Conservation (phyloP, 164 flowering plant species). For the Protea cynaroides region DNA sequence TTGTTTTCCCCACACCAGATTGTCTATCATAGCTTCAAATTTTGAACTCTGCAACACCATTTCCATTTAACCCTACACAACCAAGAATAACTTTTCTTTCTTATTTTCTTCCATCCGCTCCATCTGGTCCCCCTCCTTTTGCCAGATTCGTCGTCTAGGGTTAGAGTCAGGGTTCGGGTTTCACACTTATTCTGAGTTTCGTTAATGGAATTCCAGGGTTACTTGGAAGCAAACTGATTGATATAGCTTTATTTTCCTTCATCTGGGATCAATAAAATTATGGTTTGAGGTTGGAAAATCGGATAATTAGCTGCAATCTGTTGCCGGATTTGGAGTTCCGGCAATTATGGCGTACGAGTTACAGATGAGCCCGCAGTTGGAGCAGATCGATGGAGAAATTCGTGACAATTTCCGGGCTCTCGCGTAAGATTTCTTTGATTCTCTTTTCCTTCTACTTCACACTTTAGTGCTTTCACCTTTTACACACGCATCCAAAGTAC, state of each 20-base stretch:
- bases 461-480: neutral
- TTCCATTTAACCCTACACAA: no score
- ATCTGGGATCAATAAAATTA: neutral
- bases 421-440: slow-evolving; percentile 16
- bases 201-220: neutral
- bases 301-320: neutral
- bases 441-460: neutral
- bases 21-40: no score
- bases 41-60: no score
- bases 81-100: no score
- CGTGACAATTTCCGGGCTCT: slow-evolving; percentile 60
- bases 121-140: neutral
- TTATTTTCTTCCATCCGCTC: no score
- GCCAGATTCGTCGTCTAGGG: neutral
- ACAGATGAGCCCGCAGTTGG: slow-evolving; percentile 46
- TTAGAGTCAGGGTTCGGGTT: neutral
- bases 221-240: neutral
- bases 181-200: neutral
- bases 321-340: neutral
- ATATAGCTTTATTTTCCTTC: neutral
- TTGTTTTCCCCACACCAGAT: no score
- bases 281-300: neutral
- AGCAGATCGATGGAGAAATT: slow-evolving; percentile 97
- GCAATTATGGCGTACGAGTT: slow-evolving; percentile 22
- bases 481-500: no score